Conservation (phyloP, 2,329 filamentous ascomycete genomes). For the Pseudogymnoascus sp. region DNA sequence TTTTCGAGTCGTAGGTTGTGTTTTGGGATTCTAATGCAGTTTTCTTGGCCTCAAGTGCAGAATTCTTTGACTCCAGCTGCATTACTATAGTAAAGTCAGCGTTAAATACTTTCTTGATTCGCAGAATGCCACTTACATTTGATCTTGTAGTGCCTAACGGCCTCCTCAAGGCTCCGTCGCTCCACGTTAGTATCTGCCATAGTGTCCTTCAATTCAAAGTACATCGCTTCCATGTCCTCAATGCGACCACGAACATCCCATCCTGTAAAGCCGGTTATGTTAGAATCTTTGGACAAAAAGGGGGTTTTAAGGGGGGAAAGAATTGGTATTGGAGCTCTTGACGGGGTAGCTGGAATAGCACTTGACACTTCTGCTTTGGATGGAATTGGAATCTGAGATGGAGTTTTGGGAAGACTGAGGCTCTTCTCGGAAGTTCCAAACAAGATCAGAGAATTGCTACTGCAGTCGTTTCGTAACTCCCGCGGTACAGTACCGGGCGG, state of each 20-base stretch:
- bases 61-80: background rate
- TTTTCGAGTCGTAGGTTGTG: slow-evolving; percentile 37
- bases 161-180: slow-evolving; percentile 62
- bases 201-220: slow-evolving; percentile 61
- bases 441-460: slow-evolving; percentile 21
- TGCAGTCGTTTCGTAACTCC: slow-evolving; percentile 17
- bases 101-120: slow-evolving; percentile 13
- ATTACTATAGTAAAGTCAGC: slow-evolving; percentile 9
- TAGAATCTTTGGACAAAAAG: slow-evolving; percentile 68
- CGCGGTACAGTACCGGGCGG: slow-evolving; percentile 13
- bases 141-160: slow-evolving; percentile 62
- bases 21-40: slow-evolving; percentile 30
- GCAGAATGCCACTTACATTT: slow-evolving; percentile 33
- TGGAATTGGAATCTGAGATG: slow-evolving; percentile 27
- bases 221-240: slow-evolving; percentile 66
- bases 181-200: slow-evolving; percentile 62
- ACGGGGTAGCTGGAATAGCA: slow-evolving; percentile 26
- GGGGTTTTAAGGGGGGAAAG: slow-evolving; percentile 32
- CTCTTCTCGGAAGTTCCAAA: slow-evolving; percentile 14
- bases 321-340: slow-evolving; percentile 32
- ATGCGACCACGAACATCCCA: slow-evolving; percentile 76
- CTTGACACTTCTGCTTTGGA: slow-evolving; percentile 21
- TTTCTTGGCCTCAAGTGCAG: background rate
- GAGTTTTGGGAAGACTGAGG: slow-evolving; percentile 21
- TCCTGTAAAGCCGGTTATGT: slow-evolving; percentile 53